Evolutionary conservation across 1,139 yeast genomes (phyloP), one percentile per base, ranked within the genome.

Genomic region (Ashbya aceris): DNA sequence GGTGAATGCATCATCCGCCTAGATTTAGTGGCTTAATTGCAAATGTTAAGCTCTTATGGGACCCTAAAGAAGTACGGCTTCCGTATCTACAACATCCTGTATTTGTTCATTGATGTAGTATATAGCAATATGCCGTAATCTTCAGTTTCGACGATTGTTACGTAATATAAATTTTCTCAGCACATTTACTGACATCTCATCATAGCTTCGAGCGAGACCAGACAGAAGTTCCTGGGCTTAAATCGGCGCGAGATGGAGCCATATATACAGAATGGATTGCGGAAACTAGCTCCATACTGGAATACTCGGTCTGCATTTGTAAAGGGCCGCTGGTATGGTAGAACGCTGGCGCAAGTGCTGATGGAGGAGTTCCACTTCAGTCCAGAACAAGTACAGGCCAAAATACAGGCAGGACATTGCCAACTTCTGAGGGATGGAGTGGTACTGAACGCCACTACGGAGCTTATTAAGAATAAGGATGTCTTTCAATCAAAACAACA

Each of bases 281-380:
- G 96, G 38, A 66, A 83, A 42, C 86, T 89, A 4, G 70, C 78
- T 1, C 97, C 98, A 0, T 87, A 89, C 57, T 84, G 74, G 57
- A 84, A 78, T 62, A 83, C 91, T 0, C 83, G 86, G 55, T 66
- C 80, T 55, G 82, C 95, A 1, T 81, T 79, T 57, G 89, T 94
- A 54, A 91, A 93, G 61, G 73, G 81, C 49, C 70, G 98, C 47
- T 91, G 98, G 98, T 69, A 87, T 48, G 83, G 79, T 50, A 69
- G 82, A 26, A 73, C 77, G 14, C 61, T 91, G 35, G 50, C 84
- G 11, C 96, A 89, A 42, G 76, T 89, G 1, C 81, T 89, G 53
- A 66, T 74, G 1, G 70, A 73, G 33, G 97, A 87, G 59, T 87
- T 89, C 55, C 41, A 52, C 4, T 46, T 45, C 34, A 39, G 53